A percentile compares a stretch with the other conserved stretches of the same genome.
Conservation (phyloP, 768 basidiomycete genomes). For the Pleurotus sapidus region DNA sequence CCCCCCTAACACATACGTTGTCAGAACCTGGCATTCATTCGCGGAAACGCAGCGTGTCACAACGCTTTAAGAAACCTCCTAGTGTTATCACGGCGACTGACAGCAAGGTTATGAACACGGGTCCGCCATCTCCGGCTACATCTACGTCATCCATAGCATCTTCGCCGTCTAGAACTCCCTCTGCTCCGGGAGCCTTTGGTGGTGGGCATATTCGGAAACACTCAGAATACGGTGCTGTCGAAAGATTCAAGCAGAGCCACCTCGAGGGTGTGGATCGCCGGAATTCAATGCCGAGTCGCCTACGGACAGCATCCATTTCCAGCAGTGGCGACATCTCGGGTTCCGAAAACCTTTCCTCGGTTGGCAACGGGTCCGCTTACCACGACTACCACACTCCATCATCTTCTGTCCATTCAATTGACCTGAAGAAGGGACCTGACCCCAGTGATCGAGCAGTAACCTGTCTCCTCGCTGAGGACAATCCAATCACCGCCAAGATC, state of each 20-base stretch:
- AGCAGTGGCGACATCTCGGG: slow-evolving; percentile 77
- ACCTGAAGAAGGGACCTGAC: slow-evolving; percentile 73
- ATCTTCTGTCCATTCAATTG: slow-evolving; percentile 84
- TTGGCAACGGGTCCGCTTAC: slow-evolving; percentile 50
- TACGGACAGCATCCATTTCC: slow-evolving; percentile 84
- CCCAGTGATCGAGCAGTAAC: slow-evolving; percentile 88
- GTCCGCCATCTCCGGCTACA: slow-evolving; percentile 88
- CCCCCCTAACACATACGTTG: slow-evolving; percentile 71
- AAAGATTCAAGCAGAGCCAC: slow-evolving; percentile 84
- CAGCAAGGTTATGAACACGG: slow-evolving; percentile 58
- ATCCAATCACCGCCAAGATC: slow-evolving; percentile 97
- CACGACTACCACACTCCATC: slow-evolving; percentile 68
- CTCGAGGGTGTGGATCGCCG: slow-evolving; percentile 76
- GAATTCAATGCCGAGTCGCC: slow-evolving; percentile 81
- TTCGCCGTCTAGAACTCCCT: slow-evolving; percentile 76
- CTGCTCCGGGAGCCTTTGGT: slow-evolving; percentile 61
- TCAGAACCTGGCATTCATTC: slow-evolving; percentile 61
- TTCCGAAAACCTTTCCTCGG: slow-evolving; percentile 70
- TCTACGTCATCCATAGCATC: slow-evolving; percentile 91
- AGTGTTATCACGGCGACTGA: slow-evolving; percentile 73
- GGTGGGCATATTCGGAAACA: slow-evolving; percentile 75
- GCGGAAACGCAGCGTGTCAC: slow-evolving; percentile 80
- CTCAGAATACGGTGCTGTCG: slow-evolving; percentile 84
- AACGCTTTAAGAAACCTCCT: slow-evolving; percentile 77
- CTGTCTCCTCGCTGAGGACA: slow-evolving; percentile 93